Percentiles rank a stretch among this genome's conserved stretches.
phyloP scores from a whole-genome alignment of 2,329 filamentous ascomycete species.

The Alternaria dauci region DNA sequence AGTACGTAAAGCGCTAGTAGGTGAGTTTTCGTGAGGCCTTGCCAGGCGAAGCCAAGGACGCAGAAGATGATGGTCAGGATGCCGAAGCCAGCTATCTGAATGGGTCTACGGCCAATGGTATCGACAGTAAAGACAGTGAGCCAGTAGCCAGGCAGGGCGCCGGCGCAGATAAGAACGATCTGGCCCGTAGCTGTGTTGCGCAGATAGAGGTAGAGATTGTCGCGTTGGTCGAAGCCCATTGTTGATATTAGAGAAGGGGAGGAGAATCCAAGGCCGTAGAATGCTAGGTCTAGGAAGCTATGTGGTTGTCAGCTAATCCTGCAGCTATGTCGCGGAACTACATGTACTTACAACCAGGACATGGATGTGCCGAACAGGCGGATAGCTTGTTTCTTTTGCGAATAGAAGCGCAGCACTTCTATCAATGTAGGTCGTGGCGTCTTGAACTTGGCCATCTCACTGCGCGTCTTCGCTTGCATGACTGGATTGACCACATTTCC shows the following conservation, averaged over 20 bases:
- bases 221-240: slow-evolving; percentile 74
- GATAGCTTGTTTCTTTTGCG: slow-evolving; percentile 73
- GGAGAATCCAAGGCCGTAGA: slow-evolving; percentile 71
- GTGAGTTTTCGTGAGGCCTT: slow-evolving; percentile 53
- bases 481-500: slow-evolving; percentile 70
- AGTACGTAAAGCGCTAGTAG: slow-evolving; percentile 59
- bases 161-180: slow-evolving; percentile 79
- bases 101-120: slow-evolving; percentile 77
- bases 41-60: slow-evolving; percentile 60
- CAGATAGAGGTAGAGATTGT: slow-evolving; percentile 72
- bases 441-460: slow-evolving; percentile 46
- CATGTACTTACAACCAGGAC: slow-evolving; percentile 71
- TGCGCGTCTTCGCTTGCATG: slow-evolving; percentile 65
- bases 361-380: slow-evolving; percentile 78
- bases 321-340: background rate
- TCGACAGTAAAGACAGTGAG: slow-evolving; percentile 78
- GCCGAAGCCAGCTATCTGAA: slow-evolving; percentile 68
- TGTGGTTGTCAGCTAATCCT: background rate
- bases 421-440: slow-evolving; percentile 41
- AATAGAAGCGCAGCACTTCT: slow-evolving; percentile 76
- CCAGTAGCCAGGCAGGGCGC: slow-evolving; percentile 85
- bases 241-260: slow-evolving; percentile 74
- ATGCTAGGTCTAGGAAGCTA: slow-evolving; percentile 67
- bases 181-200: slow-evolving; percentile 81
- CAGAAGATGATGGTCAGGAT: slow-evolving; percentile 60